Base-by-base conservation (phyloP, 2,329 filamentous ascomycete species). In the Zasmidium citrigriseum region DNA sequence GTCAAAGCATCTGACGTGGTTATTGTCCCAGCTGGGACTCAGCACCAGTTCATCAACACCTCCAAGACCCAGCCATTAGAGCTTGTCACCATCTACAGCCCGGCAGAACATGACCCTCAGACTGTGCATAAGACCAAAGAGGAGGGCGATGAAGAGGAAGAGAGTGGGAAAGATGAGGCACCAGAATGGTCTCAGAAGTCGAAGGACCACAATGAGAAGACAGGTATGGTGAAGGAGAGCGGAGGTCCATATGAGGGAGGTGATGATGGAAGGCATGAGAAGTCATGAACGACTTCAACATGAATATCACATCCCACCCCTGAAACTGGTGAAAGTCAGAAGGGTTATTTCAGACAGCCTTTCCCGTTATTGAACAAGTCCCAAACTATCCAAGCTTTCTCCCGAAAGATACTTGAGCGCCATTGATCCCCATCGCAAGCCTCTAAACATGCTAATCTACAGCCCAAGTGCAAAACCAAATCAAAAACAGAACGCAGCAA, bases 31-130 rank as follows among this genome's bases (percentile, higher is more conserved):
- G 86, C 86, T 0, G 86, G 86, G 0, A 88, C 85, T 1, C 83
- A 85, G 70, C 85, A 88, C 68, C 85, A 88, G 67, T 88, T 88
- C 69, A 75, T 87, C 51, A 88, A 87, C 57, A 84, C 77, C 2
- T 69, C 66, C 20, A 85, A 85, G 1, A 77, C 82, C 0, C 79
- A 80, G 51, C 84, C 85, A 1, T 69, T 88, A 52, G 83, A 87
- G 63, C 69, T 88, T 38, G 82, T 87, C 52, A 88, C 85, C 0
- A 81, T 88, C 4, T 88, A 88, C 69, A 80, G 80, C 12, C 85
- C 85, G 0, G 85, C 84, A 0, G 85, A 88, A 73, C 85, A 88
- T 69, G 77, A 82, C 58, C 76, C 83, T 2, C 80, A 77, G 12
- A 83, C 82, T 2, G 82, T 87, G 51, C 86, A 88, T 68, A 76